phyloP scores from a whole-genome alignment of 2,329 filamentous ascomycete species.

The Botrytis deweyae region DNA sequence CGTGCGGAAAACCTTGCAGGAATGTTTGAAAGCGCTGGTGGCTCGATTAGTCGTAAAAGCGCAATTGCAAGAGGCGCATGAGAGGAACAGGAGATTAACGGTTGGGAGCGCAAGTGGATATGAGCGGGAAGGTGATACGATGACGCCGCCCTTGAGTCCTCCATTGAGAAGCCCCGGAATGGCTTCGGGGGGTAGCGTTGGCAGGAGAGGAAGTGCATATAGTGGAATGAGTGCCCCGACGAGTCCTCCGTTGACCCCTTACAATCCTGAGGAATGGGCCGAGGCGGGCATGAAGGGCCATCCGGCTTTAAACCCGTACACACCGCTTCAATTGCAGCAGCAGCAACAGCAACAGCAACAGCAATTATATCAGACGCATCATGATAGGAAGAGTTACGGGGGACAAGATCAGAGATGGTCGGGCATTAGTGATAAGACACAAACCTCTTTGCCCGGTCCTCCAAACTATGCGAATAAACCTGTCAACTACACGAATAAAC shows the following conservation, averaged over 20 bases:
- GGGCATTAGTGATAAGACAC: constrained; percentile 4
- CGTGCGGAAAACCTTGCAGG: constrained; percentile 81
- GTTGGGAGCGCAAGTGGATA: background rate
- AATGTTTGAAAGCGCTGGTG: constrained; percentile 69
- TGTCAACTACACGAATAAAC: constrained; percentile 3
- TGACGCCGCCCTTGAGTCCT: constrained; percentile 14
- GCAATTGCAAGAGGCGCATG: constrained; percentile 32
- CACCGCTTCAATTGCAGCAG: constrained; percentile 4
- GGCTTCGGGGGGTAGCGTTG: background rate
- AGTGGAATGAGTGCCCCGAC: background rate
- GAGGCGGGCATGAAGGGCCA: constrained; percentile 5
- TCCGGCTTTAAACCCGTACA: background rate
- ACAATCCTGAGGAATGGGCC: constrained; percentile 18
- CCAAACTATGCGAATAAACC: constrained; percentile 5
- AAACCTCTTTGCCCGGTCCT: background rate
- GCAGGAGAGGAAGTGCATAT: constrained; percentile 14
- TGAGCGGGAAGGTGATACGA: background rate
- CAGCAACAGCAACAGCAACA: constrained; percentile 5
- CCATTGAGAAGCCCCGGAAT: constrained; percentile 10
- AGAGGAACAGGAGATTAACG: constrained; percentile 6
- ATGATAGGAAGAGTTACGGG: constrained; percentile 13
- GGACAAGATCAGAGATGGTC: constrained; percentile 12
- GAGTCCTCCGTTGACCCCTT: constrained; percentile 15
- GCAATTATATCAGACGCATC: background rate
- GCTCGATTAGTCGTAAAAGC: constrained; percentile 57